Evolutionary conservation across 2,329 filamentous ascomycete genomes (phyloP).

Genomic region (Orbilia javanica): DNA sequence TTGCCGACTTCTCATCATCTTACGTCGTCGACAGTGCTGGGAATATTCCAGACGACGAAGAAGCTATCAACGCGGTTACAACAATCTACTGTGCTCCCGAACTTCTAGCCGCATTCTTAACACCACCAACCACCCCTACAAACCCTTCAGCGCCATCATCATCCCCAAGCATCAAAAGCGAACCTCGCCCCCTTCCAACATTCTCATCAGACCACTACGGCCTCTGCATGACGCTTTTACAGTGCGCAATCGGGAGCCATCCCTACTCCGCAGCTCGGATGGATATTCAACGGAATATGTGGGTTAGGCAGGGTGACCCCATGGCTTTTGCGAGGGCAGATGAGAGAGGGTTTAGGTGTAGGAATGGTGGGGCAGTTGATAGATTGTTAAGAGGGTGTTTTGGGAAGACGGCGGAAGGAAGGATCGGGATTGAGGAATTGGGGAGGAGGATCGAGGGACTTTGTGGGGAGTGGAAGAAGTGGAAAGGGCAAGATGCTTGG

Average conservation of each 20-base stretch:
- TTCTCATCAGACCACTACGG: conserved; percentile 61
- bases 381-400: conserved; percentile 60
- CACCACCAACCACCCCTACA: conserved; percentile 53
- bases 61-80: conserved; percentile 60
- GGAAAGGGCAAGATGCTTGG: conserved; percentile 43
- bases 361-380: conserved; percentile 57
- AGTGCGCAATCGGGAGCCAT: conserved; percentile 61
- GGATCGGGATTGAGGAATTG: conserved; percentile 29
- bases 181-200: conserved; percentile 59
- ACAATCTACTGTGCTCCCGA: conserved; percentile 61
- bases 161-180: neutral
- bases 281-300: conserved; percentile 59
- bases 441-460: conserved; percentile 20
- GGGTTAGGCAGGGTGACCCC: conserved; percentile 61
- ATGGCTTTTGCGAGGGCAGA: conserved; percentile 61
- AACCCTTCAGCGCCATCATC: neutral
- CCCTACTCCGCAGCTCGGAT: conserved; percentile 60
- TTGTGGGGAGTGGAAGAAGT: conserved; percentile 31
- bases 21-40: conserved; percentile 44
- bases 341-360: conserved; percentile 58
- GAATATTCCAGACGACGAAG: conserved; percentile 52
- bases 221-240: conserved; percentile 60
- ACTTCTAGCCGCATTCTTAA: conserved; percentile 59
- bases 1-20: conserved; percentile 61
- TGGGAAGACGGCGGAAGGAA: conserved; percentile 60